Evolutionary conservation across 805 yeast species (phyloP).

Genomic region (Metschnikowia reukaufii): DNA sequence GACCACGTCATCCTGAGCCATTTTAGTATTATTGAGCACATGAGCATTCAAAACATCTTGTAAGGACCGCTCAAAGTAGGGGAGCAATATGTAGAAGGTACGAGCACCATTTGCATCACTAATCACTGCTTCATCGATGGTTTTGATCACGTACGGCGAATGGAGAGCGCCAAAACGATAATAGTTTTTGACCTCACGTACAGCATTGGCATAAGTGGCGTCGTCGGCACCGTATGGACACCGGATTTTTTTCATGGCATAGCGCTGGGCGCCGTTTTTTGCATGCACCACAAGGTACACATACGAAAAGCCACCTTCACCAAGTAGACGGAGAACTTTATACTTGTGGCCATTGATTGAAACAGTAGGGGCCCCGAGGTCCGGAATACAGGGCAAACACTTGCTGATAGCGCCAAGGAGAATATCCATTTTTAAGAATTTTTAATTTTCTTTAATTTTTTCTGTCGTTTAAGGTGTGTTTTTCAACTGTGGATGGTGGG

Average conservation of each 20-base stretch:
- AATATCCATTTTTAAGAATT: constrained; percentile 12
- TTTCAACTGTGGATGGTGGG: too few species aligned
- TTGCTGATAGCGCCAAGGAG: constrained; percentile 18
- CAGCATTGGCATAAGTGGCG: constrained; percentile 57
- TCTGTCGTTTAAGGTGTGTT: too few species aligned
- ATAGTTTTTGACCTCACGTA: constrained; percentile 76
- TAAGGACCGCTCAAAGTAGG: constrained; percentile 68
- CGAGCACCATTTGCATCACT: constrained; percentile 79
- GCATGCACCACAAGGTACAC: constrained; percentile 68
- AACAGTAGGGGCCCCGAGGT: constrained; percentile 52
- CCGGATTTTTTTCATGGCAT: constrained; percentile 81
- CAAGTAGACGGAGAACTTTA: constrained; percentile 67
- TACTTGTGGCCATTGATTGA: constrained; percentile 61
- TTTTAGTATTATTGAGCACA: constrained; percentile 51
- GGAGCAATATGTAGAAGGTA: constrained; percentile 75
- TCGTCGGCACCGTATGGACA: constrained; percentile 86
- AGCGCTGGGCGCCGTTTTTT: constrained; percentile 42
- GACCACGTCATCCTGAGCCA: constrained; percentile 65
- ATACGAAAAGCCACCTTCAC: constrained; percentile 88
- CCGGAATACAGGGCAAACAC: constrained; percentile 48
- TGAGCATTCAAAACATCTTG: constrained; percentile 76
- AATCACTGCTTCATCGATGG: constrained; percentile 68
- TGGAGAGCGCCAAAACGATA: constrained; percentile 57
- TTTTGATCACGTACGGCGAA: constrained; percentile 63
- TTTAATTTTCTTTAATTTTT: background rate